Percentiles rank a stretch among this genome's conserved stretches.
Evolutionary conservation across 148 eudicot species (phyloP).

Genomic region (Tetragonia tetragonoides): DNA sequence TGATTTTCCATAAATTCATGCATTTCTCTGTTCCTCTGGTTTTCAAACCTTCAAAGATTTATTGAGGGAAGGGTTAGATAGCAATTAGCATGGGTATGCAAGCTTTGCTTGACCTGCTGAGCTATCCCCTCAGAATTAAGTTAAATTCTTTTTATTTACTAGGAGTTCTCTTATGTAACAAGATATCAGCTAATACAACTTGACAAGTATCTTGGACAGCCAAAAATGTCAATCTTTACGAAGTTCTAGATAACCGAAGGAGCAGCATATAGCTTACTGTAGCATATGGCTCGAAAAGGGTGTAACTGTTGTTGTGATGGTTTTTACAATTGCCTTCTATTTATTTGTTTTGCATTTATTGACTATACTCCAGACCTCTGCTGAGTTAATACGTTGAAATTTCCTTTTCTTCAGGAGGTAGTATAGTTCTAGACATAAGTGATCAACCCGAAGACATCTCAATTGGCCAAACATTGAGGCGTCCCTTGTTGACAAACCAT

Average conservation of each 20-base stretch:
- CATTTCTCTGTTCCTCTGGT: too few relatives aligned
- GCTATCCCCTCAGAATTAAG: too few relatives aligned
- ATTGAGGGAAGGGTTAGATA: too few relatives aligned
- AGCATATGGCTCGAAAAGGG: too few relatives aligned
- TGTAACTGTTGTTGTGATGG: background rate
- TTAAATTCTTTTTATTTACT: too few relatives aligned
- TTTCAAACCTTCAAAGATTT: too few relatives aligned
- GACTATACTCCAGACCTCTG: background rate
- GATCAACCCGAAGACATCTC: constrained; percentile 53
- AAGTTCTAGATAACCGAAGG: background rate
- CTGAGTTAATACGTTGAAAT: background rate
- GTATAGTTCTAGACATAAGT: constrained; percentile 55
- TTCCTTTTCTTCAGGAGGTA: constrained; percentile 46
- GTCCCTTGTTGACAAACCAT: constrained; percentile 36
- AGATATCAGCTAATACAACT: background rate
- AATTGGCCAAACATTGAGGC: constrained; percentile 76
- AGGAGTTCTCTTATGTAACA: too few relatives aligned
- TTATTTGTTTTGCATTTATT: background rate
- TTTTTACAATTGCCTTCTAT: background rate
- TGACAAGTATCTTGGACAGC: background rate
- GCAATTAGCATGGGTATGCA: too few relatives aligned
- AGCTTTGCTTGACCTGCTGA: too few relatives aligned
- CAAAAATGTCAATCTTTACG: background rate
- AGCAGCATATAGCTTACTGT: background rate
- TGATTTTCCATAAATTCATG: too few relatives aligned